A percentile compares a stretch with the other conserved stretches of the same genome.
Evolutionary conservation across 306 rosid species (phyloP).

Genomic region (Gynostemma pentaphyllum): DNA sequence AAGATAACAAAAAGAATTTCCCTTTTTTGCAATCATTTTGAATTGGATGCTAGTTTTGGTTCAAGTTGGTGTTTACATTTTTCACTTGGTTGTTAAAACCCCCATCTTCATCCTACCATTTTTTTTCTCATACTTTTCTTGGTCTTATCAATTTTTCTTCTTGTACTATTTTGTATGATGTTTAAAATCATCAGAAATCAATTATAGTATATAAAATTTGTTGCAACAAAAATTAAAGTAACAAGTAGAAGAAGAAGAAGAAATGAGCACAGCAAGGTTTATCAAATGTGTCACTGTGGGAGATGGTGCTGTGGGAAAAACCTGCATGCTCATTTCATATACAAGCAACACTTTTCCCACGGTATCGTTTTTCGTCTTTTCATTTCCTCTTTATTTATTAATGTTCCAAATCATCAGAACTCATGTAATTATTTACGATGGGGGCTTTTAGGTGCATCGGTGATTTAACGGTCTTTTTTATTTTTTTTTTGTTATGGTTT

Average conservation of each 20-base stretch:
- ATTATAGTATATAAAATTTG: not conserved
- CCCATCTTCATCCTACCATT: not conserved
- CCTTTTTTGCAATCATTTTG: conserved; percentile 1
- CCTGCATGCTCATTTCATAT: conserved; percentile 9
- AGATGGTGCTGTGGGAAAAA: conserved; percentile 6
- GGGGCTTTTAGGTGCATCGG: too few relatives aligned
- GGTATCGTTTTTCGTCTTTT: not conserved
- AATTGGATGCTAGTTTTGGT: not conserved
- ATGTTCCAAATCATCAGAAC: too few relatives aligned
- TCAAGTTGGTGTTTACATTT: conserved; percentile 11
- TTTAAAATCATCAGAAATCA: not conserved
- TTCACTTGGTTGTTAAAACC: not conserved
- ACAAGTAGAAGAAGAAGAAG: not conserved
- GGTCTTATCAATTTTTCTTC: not conserved
- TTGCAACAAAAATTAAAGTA: not conserved
- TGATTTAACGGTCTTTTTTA: too few relatives aligned
- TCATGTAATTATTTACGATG: too few relatives aligned
- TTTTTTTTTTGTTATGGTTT: not conserved
- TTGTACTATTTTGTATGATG: not conserved
- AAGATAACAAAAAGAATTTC: too few relatives aligned
- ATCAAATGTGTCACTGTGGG: conserved; percentile 5
- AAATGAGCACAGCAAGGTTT: conserved; percentile 7
- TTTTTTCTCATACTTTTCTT: not conserved
- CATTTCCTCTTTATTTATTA: too few relatives aligned
- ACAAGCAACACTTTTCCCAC: conserved; percentile 12